Conservation (phyloP, 2,329 filamentous ascomycete species). For the Colletotrichum simmondsii region DNA sequence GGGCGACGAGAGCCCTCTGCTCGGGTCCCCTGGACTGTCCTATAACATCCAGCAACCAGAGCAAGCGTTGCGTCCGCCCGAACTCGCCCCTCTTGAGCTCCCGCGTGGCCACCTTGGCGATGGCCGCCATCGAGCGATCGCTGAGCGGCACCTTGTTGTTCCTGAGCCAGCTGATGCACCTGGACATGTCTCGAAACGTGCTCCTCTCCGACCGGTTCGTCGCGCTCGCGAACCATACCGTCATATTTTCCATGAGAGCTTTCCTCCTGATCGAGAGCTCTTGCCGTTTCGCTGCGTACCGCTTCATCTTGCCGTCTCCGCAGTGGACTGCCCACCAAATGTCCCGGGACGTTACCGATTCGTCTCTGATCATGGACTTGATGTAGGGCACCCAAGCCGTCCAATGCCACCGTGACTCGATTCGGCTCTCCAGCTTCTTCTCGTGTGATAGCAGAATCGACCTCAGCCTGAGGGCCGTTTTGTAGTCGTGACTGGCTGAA, state of each 20-base stretch:
- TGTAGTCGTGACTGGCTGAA: conserved; percentile 38
- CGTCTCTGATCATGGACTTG: conserved; percentile 46
- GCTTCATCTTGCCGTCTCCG: background rate
- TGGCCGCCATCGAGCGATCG: conserved; percentile 38
- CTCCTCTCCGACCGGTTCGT: conserved; percentile 35
- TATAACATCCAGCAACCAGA: conserved; percentile 44
- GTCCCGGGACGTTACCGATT: conserved; percentile 35
- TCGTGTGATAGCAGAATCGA: conserved; percentile 17
- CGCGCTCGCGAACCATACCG: conserved; percentile 42
- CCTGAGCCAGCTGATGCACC: conserved; percentile 26
- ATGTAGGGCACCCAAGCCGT: conserved; percentile 45
- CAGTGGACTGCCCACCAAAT: conserved; percentile 45
- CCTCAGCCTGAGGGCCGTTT: conserved; percentile 40
- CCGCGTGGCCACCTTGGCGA: conserved; percentile 42
- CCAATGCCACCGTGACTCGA: conserved; percentile 43
- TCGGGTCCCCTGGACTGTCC: conserved; percentile 35
- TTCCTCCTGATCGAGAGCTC: conserved; percentile 35
- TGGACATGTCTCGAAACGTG: conserved; percentile 4
- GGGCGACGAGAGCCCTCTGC: conserved; percentile 25
- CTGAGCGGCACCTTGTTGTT: conserved; percentile 37
- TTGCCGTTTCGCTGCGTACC: background rate
- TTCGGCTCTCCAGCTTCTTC: conserved; percentile 1
- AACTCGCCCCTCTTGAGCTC: conserved; percentile 47
- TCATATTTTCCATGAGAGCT: conserved; percentile 44
- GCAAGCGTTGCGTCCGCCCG: conserved; percentile 45